phyloP scores from a whole-genome alignment of 1,139 yeast genomes.

The Schwanniomyces etchellsii region DNA sequence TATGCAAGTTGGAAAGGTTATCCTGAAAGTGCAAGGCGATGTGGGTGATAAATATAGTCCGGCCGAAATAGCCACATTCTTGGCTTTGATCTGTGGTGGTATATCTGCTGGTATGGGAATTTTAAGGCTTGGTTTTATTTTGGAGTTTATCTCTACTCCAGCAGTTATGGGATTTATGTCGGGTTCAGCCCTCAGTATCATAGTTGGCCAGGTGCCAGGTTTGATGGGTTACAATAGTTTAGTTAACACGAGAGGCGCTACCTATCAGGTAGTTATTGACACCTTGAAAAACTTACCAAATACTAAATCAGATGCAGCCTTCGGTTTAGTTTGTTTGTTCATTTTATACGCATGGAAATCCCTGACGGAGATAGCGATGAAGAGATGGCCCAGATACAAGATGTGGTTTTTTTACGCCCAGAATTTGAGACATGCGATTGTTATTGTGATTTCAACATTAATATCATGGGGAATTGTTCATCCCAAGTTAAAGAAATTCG shows the following conservation, averaged over 20 bases:
- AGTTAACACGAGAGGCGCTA: constrained; percentile 69
- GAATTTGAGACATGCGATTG: constrained; percentile 76
- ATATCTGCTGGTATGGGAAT: constrained; percentile 80
- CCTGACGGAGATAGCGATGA: constrained; percentile 52
- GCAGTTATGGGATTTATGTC: constrained; percentile 95
- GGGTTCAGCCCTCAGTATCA: constrained; percentile 83
- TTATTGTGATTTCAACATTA: constrained; percentile 71
- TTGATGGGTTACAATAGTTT: constrained; percentile 66
- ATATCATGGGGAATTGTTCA: constrained; percentile 70
- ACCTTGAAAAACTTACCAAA: constrained; percentile 66
- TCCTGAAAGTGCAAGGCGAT: constrained; percentile 50
- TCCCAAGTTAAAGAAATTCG: constrained; percentile 52
- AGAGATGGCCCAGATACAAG: constrained; percentile 58
- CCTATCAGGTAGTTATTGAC: constrained; percentile 66
- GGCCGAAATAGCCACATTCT: constrained; percentile 71
- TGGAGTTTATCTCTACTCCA: constrained; percentile 85
- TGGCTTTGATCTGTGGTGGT: constrained; percentile 80
- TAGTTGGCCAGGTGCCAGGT: constrained; percentile 81
- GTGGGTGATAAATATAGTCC: constrained; percentile 40
- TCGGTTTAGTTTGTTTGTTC: constrained; percentile 72
- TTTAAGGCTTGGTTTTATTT: constrained; percentile 77
- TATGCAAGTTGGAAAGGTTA: constrained; percentile 73
- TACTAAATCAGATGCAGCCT: constrained; percentile 77
- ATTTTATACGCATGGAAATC: constrained; percentile 64
- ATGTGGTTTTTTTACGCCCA: constrained; percentile 60